Percentiles rank a stretch among this genome's conserved stretches.
These are phyloP conservation scores for Xylaria sp. DNA, from an alignment of 2,329 filamentous ascomycete species.

Conservation along the genomic window DNA sequence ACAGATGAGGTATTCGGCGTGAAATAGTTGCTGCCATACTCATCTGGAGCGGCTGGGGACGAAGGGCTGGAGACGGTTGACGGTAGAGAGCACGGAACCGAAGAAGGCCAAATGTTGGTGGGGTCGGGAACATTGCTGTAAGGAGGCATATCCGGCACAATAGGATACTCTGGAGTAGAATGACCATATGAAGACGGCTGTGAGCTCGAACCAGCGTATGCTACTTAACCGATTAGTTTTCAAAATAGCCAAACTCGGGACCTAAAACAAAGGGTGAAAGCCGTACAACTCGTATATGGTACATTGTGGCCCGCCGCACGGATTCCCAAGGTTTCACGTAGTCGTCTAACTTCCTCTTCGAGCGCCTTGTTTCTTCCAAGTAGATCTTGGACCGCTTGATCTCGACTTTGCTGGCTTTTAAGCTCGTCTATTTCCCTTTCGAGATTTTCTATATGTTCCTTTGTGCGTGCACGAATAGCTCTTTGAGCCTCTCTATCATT, in stretches of 20 bases:
- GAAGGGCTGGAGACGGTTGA: constrained; percentile 59
- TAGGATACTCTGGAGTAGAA: constrained; percentile 50
- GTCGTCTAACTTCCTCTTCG: constrained; percentile 56
- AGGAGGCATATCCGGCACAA: constrained; percentile 50
- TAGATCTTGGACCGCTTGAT: constrained; percentile 58
- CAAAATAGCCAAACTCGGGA: not conserved
- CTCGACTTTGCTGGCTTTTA: constrained; percentile 54
- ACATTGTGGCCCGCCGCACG: constrained; percentile 38
- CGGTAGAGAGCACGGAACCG: constrained; percentile 51
- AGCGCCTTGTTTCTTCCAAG: constrained; percentile 59
- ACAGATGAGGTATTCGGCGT: constrained; percentile 55
- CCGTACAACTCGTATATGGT: constrained; percentile 39
- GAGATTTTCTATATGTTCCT: constrained; percentile 80
- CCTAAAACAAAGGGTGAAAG: not conserved
- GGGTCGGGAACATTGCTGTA: constrained; percentile 50
- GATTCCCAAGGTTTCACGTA: constrained; percentile 54
- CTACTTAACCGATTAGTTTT: constrained; percentile 26
- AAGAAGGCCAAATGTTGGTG: constrained; percentile 54
- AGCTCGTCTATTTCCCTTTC: constrained; percentile 79
- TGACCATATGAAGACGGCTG: constrained; percentile 52
- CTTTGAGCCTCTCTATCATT: constrained; percentile 92
- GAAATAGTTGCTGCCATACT: constrained; percentile 55
- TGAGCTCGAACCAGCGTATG: constrained; percentile 46
- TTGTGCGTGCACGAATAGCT: constrained; percentile 84
- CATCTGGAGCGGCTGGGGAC: constrained; percentile 54